Conservation (phyloP, 805 yeast genomes). For the Saccharomycopsis lassenensis region DNA sequence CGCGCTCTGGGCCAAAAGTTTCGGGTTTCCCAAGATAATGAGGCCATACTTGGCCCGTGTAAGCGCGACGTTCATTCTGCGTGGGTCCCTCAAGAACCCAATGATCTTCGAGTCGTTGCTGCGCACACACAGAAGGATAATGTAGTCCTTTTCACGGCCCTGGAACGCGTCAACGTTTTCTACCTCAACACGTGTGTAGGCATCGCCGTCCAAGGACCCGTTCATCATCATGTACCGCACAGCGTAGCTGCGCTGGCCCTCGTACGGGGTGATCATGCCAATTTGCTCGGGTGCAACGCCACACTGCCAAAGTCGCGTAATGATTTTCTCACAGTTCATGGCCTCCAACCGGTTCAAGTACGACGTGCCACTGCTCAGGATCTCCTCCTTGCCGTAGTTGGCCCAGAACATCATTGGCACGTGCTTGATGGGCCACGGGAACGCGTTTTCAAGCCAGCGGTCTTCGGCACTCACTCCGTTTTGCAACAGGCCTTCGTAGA, state of each 20-base stretch:
- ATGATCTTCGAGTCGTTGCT: conserved; percentile 64
- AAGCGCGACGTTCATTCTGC: conserved; percentile 81
- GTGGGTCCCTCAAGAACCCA: conserved; percentile 76
- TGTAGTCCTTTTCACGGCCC: conserved; percentile 64
- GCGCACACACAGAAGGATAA: conserved; percentile 54
- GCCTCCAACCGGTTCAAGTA: conserved; percentile 83
- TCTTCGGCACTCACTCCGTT: conserved; percentile 81
- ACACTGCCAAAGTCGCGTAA: conserved; percentile 60
- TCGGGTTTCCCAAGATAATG: conserved; percentile 74
- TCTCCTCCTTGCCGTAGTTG: conserved; percentile 79
- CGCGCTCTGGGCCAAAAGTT: conserved; percentile 54
- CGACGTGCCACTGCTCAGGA: conserved; percentile 71
- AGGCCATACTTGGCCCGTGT: conserved; percentile 83
- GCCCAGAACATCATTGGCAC: conserved; percentile 97
- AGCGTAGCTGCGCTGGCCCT: conserved; percentile 81
- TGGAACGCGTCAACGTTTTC: conserved; percentile 81
- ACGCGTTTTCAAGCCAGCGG: conserved; percentile 42
- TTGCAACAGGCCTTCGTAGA: conserved; percentile 84
- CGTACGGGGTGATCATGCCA: conserved; percentile 91
- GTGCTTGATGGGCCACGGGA: conserved; percentile 86
- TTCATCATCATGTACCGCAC: conserved; percentile 67
- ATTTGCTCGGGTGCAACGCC: conserved; percentile 75
- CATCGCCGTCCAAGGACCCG: conserved; percentile 53
- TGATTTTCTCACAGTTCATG: conserved; percentile 70
- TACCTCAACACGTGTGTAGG: conserved; percentile 68